phyloP scores from a whole-genome alignment of 805 yeast species.

The Candida methanosorbosa region DNA sequence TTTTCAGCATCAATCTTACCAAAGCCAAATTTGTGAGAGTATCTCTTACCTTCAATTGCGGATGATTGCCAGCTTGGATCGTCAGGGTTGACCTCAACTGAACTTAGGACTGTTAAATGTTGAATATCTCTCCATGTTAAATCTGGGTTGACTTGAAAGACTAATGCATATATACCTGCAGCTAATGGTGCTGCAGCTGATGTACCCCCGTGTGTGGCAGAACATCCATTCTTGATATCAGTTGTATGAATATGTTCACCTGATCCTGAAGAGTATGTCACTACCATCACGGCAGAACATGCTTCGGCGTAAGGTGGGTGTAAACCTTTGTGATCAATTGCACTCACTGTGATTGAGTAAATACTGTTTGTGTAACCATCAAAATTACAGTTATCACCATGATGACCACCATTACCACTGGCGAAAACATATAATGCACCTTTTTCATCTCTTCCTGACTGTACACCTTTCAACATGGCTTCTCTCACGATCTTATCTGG shows the following conservation, averaged over 20 bases:
- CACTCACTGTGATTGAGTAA: conserved; percentile 90
- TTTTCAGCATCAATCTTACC: conserved; percentile 82
- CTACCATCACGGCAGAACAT: conserved; percentile 91
- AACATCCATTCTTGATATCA: conserved; percentile 61
- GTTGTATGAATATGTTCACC: conserved; percentile 87
- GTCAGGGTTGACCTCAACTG: conserved; percentile 54
- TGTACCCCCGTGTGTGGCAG: conserved; percentile 84
- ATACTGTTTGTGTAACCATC: conserved; percentile 97
- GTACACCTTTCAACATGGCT: conserved; percentile 78
- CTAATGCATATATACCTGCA: conserved; percentile 87
- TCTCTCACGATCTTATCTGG: conserved; percentile 74
- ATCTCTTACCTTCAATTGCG: conserved; percentile 51
- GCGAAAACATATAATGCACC: conserved; percentile 95
- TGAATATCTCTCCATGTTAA: conserved; percentile 96
- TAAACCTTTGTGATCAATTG: conserved; percentile 76
- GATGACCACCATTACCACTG: conserved; percentile 83
- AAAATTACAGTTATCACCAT: conserved; percentile 86
- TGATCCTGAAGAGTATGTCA: conserved; percentile 87
- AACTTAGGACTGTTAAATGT: conserved; percentile 64
- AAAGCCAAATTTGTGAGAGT: conserved; percentile 84
- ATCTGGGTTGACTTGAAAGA: conserved; percentile 73
- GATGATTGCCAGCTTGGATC: conserved; percentile 74
- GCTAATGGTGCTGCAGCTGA: conserved; percentile 99
- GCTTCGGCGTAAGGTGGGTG: conserved; percentile 91
- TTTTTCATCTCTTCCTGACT: conserved; percentile 68